These are phyloP conservation scores for Solanum piurae DNA, from an alignment of 257 asterid species.

Conservation along the genomic window DNA sequence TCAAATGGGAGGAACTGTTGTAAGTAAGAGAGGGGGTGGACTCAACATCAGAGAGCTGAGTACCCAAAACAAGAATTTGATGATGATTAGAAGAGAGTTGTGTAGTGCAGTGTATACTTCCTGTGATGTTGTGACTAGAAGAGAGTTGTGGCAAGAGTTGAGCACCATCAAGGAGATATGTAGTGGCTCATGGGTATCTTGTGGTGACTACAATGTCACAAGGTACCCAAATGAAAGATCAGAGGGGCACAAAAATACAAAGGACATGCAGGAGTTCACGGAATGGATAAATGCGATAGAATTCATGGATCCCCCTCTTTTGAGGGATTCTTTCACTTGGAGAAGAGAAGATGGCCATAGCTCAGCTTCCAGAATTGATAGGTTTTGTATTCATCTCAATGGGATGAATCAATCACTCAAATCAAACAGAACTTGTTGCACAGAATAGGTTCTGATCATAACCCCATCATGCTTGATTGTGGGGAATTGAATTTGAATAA, in stretches of 20 bases:
- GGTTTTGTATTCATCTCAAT: not conserved
- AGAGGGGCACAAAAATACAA: not conserved
- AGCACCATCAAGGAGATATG: not conserved
- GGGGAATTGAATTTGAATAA: not conserved
- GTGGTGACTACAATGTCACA: not conserved
- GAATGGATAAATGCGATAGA: not conserved
- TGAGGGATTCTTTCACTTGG: not conserved
- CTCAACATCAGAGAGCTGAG: too few species aligned
- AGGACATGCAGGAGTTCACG: not conserved
- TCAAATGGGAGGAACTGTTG: too few species aligned
- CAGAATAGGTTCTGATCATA: not conserved
- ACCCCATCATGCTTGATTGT: not conserved
- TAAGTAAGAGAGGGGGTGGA: too few species aligned
- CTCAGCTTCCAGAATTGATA: not conserved
- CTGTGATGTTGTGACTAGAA: too few species aligned
- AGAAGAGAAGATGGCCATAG: not conserved
- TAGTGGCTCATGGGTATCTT: not conserved
- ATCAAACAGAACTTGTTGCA: not conserved
- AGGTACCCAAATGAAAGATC: not conserved
- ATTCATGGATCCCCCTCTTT: not conserved
- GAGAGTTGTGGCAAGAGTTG: too few species aligned
- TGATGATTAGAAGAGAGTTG: too few species aligned
- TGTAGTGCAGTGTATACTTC: not conserved
- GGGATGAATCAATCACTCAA: not conserved
- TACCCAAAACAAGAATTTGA: too few species aligned